Base-by-base conservation (phyloP, 441 rosid species). In the Jatropha multifida region DNA sequence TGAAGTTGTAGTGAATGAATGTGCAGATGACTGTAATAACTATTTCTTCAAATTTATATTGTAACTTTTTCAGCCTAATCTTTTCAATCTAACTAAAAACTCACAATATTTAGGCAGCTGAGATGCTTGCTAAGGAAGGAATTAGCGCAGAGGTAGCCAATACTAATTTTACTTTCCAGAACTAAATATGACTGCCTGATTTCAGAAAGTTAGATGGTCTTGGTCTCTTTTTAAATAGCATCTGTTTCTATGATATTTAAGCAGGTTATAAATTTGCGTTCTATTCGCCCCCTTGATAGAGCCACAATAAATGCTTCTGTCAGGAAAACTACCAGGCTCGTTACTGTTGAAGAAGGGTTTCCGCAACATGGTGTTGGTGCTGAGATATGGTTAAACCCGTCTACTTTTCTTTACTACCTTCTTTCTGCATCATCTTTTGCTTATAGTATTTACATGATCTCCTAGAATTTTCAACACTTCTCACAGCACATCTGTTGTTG, bases 321-420 rank as follows among this genome's bases (percentile, higher is more conserved):
- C 37, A 88, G 97, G 77, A 95, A 95, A 85, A 95, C 99, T 62
- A 95, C 87, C 88, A 85, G 99, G 80, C 87, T 93, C 79, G 96
- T 95, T 44, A 93, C 99, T 59, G 93, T 93, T 26, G 99, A 95
- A 82, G 98, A 95, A 88, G 99, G 96, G 72, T 92, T 90, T 80
- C 99, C 98, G 78, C 97, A 95, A 82, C 96, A 95, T 76, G 99
- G 98, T 65, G 90, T 95, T 81, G 95, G 99, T 15, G 96, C 99
- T 58, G 99, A 95, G 82, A 95, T 95, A 82, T 89, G 99, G 98
- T 95, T 73, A 55, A 38, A 62, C 37, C 75, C 73, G 72, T 48
- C 56, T 26, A 37, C 52, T n/a, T 65, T 51, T 74, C 52, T 54
- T 65, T 68, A 8, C 20, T 14, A 41, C 65, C 64, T 68, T 32